phyloP scores from a whole-genome alignment of 73 alveolate species.

The Uronychia setigera region DNA sequence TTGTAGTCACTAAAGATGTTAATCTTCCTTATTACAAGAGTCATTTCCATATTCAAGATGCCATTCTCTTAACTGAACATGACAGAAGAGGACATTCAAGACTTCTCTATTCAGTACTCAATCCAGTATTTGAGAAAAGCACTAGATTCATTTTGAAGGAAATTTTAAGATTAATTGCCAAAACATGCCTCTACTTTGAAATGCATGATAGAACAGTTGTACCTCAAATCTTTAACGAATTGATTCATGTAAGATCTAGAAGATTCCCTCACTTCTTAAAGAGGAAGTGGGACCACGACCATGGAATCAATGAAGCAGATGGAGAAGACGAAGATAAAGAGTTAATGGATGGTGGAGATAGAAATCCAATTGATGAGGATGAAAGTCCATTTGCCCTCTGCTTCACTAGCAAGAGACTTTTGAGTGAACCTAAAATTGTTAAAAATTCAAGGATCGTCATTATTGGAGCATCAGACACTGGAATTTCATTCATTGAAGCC shows the following conservation, averaged over 20 bases:
- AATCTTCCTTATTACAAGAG: conserved; percentile 91
- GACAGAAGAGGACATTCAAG: conserved; percentile 94
- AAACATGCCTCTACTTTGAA: conserved; percentile 95
- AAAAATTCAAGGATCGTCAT: conserved; percentile 97
- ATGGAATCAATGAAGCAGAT: conserved; percentile 68
- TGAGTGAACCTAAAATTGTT: conserved; percentile 91
- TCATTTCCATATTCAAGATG: conserved; percentile 96
- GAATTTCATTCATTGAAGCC: conserved; percentile 96
- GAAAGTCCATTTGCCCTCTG: conserved; percentile 94
- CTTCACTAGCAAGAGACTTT: conserved; percentile 88
- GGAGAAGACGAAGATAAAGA: conserved; percentile 77
- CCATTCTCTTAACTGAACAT: conserved; percentile 89
- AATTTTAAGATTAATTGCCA: conserved; percentile 88
- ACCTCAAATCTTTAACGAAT: conserved; percentile 95
- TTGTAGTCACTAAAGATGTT: conserved; percentile 90
- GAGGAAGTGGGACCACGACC: conserved; percentile 95
- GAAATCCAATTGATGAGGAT: conserved; percentile 93
- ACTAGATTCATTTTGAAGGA: conserved; percentile 94
- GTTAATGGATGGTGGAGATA: conserved; percentile 87
- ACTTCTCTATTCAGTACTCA: conserved; percentile 86
- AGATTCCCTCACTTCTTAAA: conserved; percentile 97
- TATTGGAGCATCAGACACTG: conserved; percentile 98
- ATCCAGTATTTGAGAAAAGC: conserved; percentile 88
- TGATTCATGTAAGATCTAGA: conserved; percentile 92
- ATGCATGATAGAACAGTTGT: conserved; percentile 88